Conservation (phyloP, 768 basidiomycete genomes). For the Lentinula edodes region DNA sequence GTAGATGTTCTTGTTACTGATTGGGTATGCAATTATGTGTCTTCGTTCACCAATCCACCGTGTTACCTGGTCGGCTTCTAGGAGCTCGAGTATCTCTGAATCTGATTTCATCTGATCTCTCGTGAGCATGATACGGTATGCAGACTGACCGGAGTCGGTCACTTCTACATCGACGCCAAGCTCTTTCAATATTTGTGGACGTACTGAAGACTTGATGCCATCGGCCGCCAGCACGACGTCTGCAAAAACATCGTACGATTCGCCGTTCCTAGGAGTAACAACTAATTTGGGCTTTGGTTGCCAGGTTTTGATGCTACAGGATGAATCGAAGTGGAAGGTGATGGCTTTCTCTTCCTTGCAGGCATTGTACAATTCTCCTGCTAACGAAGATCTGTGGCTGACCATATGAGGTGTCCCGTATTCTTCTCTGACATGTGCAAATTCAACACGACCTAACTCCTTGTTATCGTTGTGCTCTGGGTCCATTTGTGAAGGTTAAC, state of each 20-base stretch:
- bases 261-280: conserved; percentile 10
- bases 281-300: conserved; percentile 13
- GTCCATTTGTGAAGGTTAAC: not conserved
- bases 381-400: conserved; percentile 28
- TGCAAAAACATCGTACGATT: conserved; percentile 18
- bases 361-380: conserved; percentile 22
- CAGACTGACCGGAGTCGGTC: conserved; percentile 31
- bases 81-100: conserved; percentile 25
- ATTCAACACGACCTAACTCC: conserved; percentile 22
- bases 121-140: conserved; percentile 30
- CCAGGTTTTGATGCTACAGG: conserved; percentile 22
- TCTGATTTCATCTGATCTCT: conserved; percentile 24
- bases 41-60: conserved; percentile 32
- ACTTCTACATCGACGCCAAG: conserved; percentile 22
- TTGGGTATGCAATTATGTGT: conserved; percentile 34
- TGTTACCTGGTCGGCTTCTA: conserved; percentile 22
- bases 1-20: conserved; percentile 25
- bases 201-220: conserved; percentile 28
- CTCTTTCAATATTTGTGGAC: conserved; percentile 24
- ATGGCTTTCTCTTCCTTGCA: conserved; percentile 20
- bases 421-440: conserved; percentile 20
- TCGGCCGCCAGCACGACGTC: conserved; percentile 33
- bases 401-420: conserved; percentile 28
- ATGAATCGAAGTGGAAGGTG: conserved; percentile 19
- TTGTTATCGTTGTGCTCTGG: conserved; percentile 19